A percentile compares a stretch with the other conserved stretches of the same genome.
Evolutionary conservation across 306 rosid genomes (phyloP).

Genomic region (Ormosia semicastrata): DNA sequence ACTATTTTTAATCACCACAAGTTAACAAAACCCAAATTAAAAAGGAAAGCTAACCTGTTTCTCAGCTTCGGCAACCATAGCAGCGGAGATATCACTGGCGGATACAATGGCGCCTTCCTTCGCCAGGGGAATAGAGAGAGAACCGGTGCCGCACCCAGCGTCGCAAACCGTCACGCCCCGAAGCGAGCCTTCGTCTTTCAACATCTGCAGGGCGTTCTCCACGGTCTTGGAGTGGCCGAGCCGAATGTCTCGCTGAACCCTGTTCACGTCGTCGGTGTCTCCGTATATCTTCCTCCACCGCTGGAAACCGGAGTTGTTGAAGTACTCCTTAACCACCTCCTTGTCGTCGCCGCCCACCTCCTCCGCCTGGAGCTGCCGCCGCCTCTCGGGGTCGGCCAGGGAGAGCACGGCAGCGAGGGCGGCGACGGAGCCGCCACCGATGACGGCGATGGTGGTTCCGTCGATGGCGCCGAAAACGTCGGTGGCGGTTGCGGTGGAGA

Average conservation of each 20-base stretch:
- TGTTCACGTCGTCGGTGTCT: constrained; percentile 84
- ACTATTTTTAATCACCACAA: too few species aligned
- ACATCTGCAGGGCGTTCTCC: constrained; percentile 67
- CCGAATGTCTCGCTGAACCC: constrained; percentile 80
- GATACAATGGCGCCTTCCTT: constrained; percentile 72
- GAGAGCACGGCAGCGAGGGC: constrained; percentile 71
- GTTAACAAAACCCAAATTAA: too few species aligned
- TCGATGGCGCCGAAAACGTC: constrained; percentile 59
- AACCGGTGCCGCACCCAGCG: constrained; percentile 98
- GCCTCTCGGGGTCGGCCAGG: constrained; percentile 75
- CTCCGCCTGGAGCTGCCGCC: constrained; percentile 76
- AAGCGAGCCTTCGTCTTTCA: constrained; percentile 67
- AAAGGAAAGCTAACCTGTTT: constrained; percentile 44
- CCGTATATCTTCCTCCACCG: constrained; percentile 96
- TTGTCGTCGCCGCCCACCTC: constrained; percentile 95
- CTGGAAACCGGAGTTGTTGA: constrained; percentile 88
- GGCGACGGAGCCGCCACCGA: constrained; percentile 77
- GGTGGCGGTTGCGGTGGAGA: constrained; percentile 52
- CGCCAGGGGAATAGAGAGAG: constrained; percentile 80
- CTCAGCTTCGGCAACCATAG: constrained; percentile 92
- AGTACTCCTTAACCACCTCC: constrained; percentile 91
- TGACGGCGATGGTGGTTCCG: constrained; percentile 64
- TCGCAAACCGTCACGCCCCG: constrained; percentile 73
- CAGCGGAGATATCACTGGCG: constrained; percentile 81
- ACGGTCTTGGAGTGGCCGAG: constrained; percentile 87